Evolutionary conservation across 768 basidiomycete genomes (phyloP).

Genomic region (Gymnopilus dilepis): DNA sequence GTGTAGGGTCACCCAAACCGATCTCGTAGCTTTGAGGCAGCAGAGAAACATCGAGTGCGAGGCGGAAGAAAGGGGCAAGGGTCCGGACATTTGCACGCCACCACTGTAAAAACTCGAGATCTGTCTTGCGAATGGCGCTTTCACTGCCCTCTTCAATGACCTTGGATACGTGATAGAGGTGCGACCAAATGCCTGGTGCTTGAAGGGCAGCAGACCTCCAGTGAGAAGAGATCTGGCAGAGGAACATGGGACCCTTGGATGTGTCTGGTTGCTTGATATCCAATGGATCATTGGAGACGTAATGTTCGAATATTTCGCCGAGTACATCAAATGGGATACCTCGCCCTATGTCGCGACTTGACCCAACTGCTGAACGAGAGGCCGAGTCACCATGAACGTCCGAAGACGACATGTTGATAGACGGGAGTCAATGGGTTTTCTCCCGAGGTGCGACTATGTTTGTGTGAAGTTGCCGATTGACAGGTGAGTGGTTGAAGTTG

Average conservation of each 20-base stretch:
- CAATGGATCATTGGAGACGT: background rate
- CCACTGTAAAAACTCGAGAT: constrained; percentile 12
- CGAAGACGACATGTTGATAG: no score
- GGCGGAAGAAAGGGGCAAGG: background rate
- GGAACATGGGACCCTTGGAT: constrained; percentile 5
- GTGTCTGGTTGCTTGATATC: background rate
- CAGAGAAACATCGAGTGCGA: constrained; percentile 2
- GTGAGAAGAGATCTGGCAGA: constrained; percentile 7
- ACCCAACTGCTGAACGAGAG: no score
- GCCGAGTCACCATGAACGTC: no score
- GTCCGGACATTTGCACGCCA: background rate
- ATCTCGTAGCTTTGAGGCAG: background rate
- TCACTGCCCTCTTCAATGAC: background rate
- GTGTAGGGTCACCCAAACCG: background rate
- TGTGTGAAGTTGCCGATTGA: no score
- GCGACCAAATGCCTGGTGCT: constrained; percentile 3
- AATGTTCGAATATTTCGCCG: constrained; percentile 10
- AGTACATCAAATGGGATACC: constrained; percentile 5
- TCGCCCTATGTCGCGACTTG: background rate
- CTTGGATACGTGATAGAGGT: background rate
- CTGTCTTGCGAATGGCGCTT: background rate
- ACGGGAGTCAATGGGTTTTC: no score
- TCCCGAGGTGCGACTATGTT: no score
- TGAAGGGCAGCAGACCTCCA: constrained; percentile 10
- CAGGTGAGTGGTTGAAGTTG: no score